A percentile compares a stretch with the other conserved stretches of the same genome.
These are phyloP conservation scores for Citropsis articulata DNA, from an alignment of 345 rosid genomes.

Conservation along the genomic window DNA sequence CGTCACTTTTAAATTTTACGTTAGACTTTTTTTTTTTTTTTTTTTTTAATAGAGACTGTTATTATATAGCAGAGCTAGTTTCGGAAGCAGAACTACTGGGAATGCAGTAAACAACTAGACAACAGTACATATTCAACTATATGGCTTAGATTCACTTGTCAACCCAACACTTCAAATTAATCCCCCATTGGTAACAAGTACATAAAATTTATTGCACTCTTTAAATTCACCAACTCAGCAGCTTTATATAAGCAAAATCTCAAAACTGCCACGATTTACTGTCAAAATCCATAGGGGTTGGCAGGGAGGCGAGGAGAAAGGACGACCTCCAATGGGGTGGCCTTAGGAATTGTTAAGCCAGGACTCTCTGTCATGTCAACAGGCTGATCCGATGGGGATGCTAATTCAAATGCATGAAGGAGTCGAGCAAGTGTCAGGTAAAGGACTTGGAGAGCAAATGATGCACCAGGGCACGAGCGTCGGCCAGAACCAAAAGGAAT, in stretches of 20 bases:
- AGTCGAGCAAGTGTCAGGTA: conserved; percentile 39
- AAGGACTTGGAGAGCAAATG: conserved; percentile 38
- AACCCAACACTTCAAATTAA: neutral
- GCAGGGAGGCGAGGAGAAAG: conserved; percentile 39
- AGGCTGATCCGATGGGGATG: conserved; percentile 14
- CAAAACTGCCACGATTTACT: neutral
- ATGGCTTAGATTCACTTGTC: neutral
- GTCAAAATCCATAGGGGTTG: conserved; percentile 6
- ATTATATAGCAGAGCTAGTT: neutral
- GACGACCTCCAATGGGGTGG: conserved; percentile 41
- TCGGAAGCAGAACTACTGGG: neutral
- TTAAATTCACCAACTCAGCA: neutral
- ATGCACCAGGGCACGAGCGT: conserved; percentile 47
- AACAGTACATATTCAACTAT: neutral
- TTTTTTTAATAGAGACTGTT: too few relatives aligned
- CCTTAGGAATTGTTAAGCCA: conserved; percentile 40
- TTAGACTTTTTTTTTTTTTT: too few relatives aligned
- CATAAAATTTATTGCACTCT: neutral
- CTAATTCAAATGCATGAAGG: conserved; percentile 41
- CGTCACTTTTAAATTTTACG: too few relatives aligned
- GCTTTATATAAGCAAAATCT: neutral
- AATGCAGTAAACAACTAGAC: neutral
- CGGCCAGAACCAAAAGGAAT: conserved; percentile 53
- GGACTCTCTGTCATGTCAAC: conserved; percentile 45
- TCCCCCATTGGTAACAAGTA: neutral